A percentile compares a stretch with the other conserved stretches of the same genome.
These are phyloP conservation scores for Magnaporthiopsis incrustans DNA, from an alignment of 2,329 filamentous ascomycete genomes.

Conservation along the genomic window DNA sequence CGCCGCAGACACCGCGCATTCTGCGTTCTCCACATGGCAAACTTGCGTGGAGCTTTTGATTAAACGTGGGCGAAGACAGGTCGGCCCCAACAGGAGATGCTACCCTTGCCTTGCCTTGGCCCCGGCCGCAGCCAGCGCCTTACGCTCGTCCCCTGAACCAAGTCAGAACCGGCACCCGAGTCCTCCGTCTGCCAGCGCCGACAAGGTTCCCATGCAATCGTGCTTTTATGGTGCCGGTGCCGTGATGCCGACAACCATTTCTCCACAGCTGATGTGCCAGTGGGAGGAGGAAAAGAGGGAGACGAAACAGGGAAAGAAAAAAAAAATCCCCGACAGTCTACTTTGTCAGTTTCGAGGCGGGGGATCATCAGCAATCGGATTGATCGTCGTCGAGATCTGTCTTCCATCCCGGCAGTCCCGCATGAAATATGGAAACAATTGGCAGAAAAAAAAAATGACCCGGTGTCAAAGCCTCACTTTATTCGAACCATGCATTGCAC, in stretches of 20 bases:
- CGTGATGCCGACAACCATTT: not conserved
- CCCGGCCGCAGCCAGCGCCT: no score
- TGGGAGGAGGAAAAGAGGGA: not conserved
- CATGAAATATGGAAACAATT: not conserved
- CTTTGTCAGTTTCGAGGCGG: no score
- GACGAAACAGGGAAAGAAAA: no score
- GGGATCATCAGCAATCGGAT: not conserved
- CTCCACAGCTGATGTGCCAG: not conserved
- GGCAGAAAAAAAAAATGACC: not conserved
- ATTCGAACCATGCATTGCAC: not conserved
- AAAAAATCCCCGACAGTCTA: no score
- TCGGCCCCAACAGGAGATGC: no score
- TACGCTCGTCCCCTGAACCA: no score
- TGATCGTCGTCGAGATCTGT: not conserved
- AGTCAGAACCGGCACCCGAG: no score
- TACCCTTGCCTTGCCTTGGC: no score
- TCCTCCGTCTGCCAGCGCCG: no score
- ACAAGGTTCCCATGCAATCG: not conserved
- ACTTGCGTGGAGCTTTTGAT: not conserved
- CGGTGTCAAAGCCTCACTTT: not conserved
- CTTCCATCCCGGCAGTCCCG: not conserved
- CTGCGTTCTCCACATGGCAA: not conserved
- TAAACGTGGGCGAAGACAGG: not conserved
- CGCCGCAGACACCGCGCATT: no score
- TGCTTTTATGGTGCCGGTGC: not conserved